phyloP scores from a whole-genome alignment of 169 alveolate species.

The Cryptosporidium bovis region DNA sequence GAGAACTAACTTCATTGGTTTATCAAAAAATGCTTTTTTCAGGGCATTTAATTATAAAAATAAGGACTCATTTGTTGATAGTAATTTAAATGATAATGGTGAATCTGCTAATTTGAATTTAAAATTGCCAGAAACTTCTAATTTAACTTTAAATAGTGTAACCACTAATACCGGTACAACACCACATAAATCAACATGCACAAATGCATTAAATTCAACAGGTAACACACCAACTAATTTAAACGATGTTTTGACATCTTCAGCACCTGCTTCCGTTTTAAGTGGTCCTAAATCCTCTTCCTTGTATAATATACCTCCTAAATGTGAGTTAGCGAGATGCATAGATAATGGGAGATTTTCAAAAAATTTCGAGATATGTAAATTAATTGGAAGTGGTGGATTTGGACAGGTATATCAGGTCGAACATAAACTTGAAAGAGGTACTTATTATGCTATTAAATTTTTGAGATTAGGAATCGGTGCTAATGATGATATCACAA shows the following conservation, averaged over 20 bases:
- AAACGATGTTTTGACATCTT: not conserved
- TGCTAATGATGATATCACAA: conserved; percentile 84
- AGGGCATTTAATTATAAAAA: conserved; percentile 28
- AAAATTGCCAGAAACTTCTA: conserved; percentile 3
- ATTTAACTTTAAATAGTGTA: not conserved
- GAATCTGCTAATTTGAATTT: conserved; percentile 11
- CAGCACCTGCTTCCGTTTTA: conserved; percentile 24
- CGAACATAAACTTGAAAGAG: conserved; percentile 89
- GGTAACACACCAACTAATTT: conserved; percentile 19
- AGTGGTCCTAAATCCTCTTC: conserved; percentile 62
- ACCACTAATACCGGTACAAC: conserved; percentile 1
- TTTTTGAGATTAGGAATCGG: conserved; percentile 83
- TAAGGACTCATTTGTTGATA: not conserved
- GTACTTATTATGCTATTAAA: conserved; percentile 88
- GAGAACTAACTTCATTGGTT: conserved; percentile 59
- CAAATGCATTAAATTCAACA: not conserved
- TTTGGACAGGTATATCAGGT: conserved; percentile 90
- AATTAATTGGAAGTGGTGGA: conserved; percentile 90
- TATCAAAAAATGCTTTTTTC: conserved; percentile 67
- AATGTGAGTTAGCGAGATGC: conserved; percentile 58
- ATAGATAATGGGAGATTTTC: conserved; percentile 87
- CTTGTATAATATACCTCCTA: conserved; percentile 46
- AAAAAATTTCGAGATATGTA: conserved; percentile 84
- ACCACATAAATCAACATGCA: conserved; percentile 4
- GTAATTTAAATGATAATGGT: conserved; percentile 5